Percentiles rank a stretch among this genome's conserved stretches.
Conservation (phyloP, 805 yeast genomes). For the Metschnikowia arizonensis region DNA sequence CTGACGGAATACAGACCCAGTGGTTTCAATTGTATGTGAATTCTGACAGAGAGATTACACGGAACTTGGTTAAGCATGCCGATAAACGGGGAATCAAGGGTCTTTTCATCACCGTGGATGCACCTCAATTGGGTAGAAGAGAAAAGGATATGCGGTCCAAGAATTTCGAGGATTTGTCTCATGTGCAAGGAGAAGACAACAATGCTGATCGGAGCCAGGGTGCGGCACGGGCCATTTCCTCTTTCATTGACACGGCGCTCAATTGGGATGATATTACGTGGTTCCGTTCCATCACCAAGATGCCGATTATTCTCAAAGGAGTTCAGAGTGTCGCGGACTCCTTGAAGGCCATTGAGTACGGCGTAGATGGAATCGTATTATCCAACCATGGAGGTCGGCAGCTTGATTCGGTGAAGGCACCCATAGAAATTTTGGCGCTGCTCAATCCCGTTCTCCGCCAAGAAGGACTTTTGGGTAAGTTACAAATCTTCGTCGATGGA, state of each 20-base stretch:
- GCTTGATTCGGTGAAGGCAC: slow-evolving; percentile 57
- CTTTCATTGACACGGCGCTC: slow-evolving; percentile 57
- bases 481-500: slow-evolving; percentile 71
- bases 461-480: slow-evolving; percentile 41
- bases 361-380: slow-evolving; percentile 59
- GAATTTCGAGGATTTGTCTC: slow-evolving; percentile 23
- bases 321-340: slow-evolving; percentile 66
- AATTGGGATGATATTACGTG: slow-evolving; percentile 39
- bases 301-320: slow-evolving; percentile 61
- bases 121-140: slow-evolving; percentile 61
- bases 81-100: slow-evolving; percentile 42
- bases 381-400: slow-evolving; percentile 79
- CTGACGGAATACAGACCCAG: slow-evolving; percentile 32
- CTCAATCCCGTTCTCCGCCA: slow-evolving; percentile 43
- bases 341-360: slow-evolving; percentile 51
- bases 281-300: slow-evolving; percentile 36
- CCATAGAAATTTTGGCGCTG: slow-evolving; percentile 59
- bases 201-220: slow-evolving; percentile 69
- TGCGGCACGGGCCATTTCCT: slow-evolving; percentile 73
- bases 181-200: slow-evolving; percentile 37
- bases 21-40: slow-evolving; percentile 51
- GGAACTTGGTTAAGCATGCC: slow-evolving; percentile 32
- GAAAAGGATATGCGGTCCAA: slow-evolving; percentile 79
- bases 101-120: slow-evolving; percentile 52
- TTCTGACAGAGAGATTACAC: slow-evolving; percentile 31